These are phyloP conservation scores for Vitis hybrid DNA, from an alignment of 177 flowering plant species.

Conservation along the genomic window DNA sequence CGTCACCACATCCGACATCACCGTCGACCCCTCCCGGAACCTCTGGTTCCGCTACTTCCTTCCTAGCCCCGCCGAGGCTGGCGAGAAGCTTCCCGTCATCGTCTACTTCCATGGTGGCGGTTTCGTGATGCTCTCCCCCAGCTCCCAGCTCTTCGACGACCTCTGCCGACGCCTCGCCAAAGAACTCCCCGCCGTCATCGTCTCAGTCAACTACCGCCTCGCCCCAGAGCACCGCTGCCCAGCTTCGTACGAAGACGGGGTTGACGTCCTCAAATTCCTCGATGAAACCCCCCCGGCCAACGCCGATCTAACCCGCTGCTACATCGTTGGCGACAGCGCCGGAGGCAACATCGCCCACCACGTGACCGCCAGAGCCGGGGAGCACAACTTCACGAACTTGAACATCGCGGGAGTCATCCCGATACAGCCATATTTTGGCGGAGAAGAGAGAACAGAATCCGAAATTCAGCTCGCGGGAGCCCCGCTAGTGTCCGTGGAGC, in stretches of 20 bases:
- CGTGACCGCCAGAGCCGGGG: constrained; percentile 25
- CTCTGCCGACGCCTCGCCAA: constrained; percentile 33
- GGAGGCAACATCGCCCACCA: constrained; percentile 56
- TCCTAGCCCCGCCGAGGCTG: constrained; percentile 3
- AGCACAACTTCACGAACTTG: constrained; percentile 13
- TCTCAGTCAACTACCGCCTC: constrained; percentile 50
- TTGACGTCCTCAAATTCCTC: constrained; percentile 13
- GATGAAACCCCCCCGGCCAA: no score
- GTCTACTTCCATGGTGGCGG: constrained; percentile 60
- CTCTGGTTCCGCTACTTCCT: constrained; percentile 48
- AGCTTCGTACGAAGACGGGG: constrained; percentile 43
- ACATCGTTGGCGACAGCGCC: constrained; percentile 53
- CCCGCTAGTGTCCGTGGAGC: constrained; percentile 19
- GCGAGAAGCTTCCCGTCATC: constrained; percentile 28
- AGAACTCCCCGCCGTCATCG: constrained; percentile 29
- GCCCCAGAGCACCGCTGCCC: constrained; percentile 44
- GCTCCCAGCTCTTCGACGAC: constrained; percentile 23
- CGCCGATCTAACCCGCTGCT: constrained; percentile 26
- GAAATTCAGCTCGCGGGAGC: constrained; percentile 25
- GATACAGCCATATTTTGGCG: constrained; percentile 52
- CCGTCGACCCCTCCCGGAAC: constrained; percentile 31
- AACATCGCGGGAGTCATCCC: constrained; percentile 26
- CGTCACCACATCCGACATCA: constrained; percentile 26
- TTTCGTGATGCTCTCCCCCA: constrained; percentile 30
- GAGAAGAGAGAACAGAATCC: constrained; percentile 40